Evolutionary conservation across 129 eudicot genomes (phyloP).

Genomic region (Flaveria brownii): DNA sequence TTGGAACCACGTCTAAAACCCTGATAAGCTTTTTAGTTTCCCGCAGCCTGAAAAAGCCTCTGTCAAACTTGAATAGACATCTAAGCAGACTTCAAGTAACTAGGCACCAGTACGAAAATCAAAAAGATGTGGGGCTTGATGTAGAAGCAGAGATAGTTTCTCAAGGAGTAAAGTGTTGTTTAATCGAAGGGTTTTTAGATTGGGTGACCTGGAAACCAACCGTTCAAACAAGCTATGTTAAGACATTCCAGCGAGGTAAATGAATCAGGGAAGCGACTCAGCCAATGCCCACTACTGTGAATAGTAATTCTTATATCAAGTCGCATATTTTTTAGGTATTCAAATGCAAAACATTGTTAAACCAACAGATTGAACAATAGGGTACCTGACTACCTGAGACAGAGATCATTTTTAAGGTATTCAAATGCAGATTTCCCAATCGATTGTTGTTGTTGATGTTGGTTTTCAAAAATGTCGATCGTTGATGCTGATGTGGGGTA

Average conservation of each 20-base stretch:
- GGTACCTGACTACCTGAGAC: no score
- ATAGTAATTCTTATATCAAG: no score
- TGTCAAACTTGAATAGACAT: conserved; percentile 47
- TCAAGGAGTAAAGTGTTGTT: conserved; percentile 82
- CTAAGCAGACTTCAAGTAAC: conserved; percentile 63
- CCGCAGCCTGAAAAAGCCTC: conserved; percentile 71
- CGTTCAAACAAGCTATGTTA: conserved; percentile 84
- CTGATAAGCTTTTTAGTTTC: no score
- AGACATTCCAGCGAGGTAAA: conserved; percentile 71
- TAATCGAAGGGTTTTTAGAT: conserved; percentile 69
- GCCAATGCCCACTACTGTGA: conserved; percentile 68
- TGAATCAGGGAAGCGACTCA: conserved; percentile 79
- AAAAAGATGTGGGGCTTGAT: conserved; percentile 71
- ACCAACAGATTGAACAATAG: no score
- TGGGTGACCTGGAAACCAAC: conserved; percentile 71
- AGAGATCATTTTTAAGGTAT: no score
- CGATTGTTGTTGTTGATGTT: no score
- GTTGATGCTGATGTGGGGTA: no score
- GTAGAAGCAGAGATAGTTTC: conserved; percentile 56
- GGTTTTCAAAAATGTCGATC: no score
- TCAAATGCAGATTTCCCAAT: no score
- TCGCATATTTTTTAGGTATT: no score
- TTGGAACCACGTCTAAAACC: no score
- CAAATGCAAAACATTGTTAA: no score
- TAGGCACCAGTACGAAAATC: conserved; percentile 85